Base-by-base conservation (phyloP, 1,284 basidiomycete genomes). In the Cutaneotrichosporon cyanovorans region DNA sequence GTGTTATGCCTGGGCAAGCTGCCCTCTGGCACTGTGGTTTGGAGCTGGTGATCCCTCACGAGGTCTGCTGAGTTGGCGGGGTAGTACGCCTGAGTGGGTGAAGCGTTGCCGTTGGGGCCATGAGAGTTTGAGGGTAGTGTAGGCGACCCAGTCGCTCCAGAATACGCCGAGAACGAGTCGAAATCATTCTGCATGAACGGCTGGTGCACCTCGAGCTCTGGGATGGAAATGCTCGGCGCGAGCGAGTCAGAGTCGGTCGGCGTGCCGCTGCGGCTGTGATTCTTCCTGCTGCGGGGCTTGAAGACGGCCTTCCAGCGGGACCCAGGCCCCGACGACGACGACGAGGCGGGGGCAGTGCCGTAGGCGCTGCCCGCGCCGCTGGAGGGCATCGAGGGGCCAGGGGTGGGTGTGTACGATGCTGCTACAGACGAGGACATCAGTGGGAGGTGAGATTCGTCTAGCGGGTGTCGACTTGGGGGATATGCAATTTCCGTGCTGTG, bases 121-220 rank as follows among this genome's bases (percentile, higher is more conserved):
- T 28, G n/a, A n/a, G n/a, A n/a, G n/a, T n/a, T n/a, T n/a, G n/a
- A n/a, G n/a, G n/a, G n/a, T n/a, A n/a, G n/a, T n/a, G n/a, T n/a
- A n/a, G n/a, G n/a, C n/a, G n/a, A n/a, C n/a, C n/a, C n/a, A n/a
- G n/a, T n/a, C n/a, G n/a, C n/a, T n/a, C n/a, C n/a, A n/a, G n/a
- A n/a, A n/a, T n/a, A n/a, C n/a, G n/a, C n/a, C 25, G 25, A 28
- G 25, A 28, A 28, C 25, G 44, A 37, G 10, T 54, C 48, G 28
- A 54, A 50, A 16, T 54, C 52, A 37, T 40, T 32, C 10, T 47
- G 16, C 19, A 50, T 42, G 32, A 46, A 42, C 15, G 47, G 44
- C 4, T 49, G 25, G 22, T 52, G 50, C 8, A 50, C 36, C 12
- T 50, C 50, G 12, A 56, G 41, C 22, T 52, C 50, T 10, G 54